Conservation (phyloP, 192 early-diverging fungal genomes). For the Coemansia sp. region DNA sequence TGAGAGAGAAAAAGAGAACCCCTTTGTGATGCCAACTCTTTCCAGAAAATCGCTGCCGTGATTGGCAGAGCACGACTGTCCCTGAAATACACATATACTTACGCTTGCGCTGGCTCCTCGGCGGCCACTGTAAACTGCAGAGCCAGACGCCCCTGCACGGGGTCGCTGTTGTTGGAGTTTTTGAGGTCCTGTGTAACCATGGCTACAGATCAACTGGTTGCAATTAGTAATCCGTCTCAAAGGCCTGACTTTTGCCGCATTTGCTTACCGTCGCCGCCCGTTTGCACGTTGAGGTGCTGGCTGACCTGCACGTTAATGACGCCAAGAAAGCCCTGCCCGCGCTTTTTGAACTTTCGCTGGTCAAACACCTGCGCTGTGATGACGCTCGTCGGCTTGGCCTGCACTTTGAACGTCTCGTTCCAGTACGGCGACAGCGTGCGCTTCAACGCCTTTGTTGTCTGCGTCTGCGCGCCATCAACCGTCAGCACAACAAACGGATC, state of each 20-base stretch:
- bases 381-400: conserved; percentile 60
- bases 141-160: conserved; percentile 80
- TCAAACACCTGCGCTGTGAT: conserved; percentile 97
- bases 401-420: conserved; percentile 74
- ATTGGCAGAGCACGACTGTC: conserved; percentile 6
- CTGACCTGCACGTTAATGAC: conserved; percentile 84
- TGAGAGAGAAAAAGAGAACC: not conserved
- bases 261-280: conserved; percentile 64
- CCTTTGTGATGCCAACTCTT: not conserved
- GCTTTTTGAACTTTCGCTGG: conserved; percentile 94
- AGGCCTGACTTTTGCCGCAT: not conserved
- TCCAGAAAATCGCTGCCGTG: not conserved
- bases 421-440: conserved; percentile 94
- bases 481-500: conserved; percentile 97
- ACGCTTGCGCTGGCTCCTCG: conserved; percentile 9
- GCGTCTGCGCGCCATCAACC: conserved; percentile 93
- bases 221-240: conserved; percentile 10
- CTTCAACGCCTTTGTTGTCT: conserved; percentile 83
- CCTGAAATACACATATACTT: conserved; percentile 11
- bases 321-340: conserved; percentile 88
- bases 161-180: conserved; percentile 77
- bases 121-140: conserved; percentile 38
- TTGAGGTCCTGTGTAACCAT: conserved; percentile 80
- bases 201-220: conserved; percentile 21
- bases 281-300: conserved; percentile 75